Conservation (phyloP, 106 monocot species). For the Iris macrosiphon region DNA sequence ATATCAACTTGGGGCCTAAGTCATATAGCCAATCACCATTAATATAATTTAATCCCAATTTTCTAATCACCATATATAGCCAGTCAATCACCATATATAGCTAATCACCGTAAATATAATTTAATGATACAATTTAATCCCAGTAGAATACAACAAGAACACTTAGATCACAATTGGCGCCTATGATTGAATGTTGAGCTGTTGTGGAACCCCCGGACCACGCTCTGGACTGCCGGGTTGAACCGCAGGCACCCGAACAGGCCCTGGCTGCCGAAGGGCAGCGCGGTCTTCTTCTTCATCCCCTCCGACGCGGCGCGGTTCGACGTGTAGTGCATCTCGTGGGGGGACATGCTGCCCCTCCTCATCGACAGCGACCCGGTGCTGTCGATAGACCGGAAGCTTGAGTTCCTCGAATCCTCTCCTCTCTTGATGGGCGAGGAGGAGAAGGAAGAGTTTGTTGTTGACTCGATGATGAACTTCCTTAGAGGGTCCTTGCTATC, state of each 20-base stretch:
- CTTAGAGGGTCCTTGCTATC: constrained; percentile 39
- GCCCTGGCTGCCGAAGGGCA: constrained; percentile 40
- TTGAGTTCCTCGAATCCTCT: constrained; percentile 17
- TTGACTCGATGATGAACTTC: constrained; percentile 27
- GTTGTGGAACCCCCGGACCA: constrained; percentile 12
- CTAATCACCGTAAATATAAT: too few relatives aligned
- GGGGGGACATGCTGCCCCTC: constrained; percentile 1
- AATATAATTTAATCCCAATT: too few relatives aligned
- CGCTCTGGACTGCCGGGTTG: constrained; percentile 35
- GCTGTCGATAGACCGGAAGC: constrained; percentile 4
- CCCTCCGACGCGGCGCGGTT: constrained; percentile 35
- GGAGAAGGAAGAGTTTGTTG: constrained; percentile 1
- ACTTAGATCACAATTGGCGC: too few relatives aligned
- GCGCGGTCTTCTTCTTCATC: constrained; percentile 44
- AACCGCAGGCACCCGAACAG: constrained; percentile 41
- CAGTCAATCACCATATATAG: too few relatives aligned
- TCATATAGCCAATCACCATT: too few relatives aligned
- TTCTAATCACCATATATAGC: too few relatives aligned
- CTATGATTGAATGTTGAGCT: too few relatives aligned
- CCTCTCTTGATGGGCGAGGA: neutral
- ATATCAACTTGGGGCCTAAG: too few relatives aligned
- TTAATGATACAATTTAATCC: too few relatives aligned
- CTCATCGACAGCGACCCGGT: neutral
- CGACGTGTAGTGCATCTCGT: constrained; percentile 36
- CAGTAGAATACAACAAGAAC: too few relatives aligned